These are phyloP conservation scores for slime mould (Dictyostelium discoideum) DNA, from an alignment of 78 protist genomes.

Conservation along the genomic window DNA sequence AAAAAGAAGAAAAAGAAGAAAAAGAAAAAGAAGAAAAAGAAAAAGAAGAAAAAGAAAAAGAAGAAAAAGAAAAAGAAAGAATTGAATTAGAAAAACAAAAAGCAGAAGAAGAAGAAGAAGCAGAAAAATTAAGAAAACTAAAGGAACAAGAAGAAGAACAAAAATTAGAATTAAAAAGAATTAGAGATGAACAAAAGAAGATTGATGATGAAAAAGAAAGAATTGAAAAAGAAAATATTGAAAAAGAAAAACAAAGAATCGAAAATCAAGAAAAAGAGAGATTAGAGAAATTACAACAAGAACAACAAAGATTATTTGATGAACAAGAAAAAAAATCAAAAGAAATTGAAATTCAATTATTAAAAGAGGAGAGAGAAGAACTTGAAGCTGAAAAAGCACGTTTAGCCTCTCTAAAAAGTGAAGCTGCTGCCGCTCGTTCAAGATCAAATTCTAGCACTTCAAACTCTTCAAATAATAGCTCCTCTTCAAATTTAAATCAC, in stretches of 20 bases:
- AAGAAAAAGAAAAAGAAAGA: neutral
- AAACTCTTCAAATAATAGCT: neutral
- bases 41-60: neutral
- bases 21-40: neutral
- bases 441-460: neutral
- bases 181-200: neutral
- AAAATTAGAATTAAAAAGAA: neutral
- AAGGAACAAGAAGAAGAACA: neutral
- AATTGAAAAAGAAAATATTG: neutral
- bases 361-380: neutral
- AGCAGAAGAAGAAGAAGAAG: neutral
- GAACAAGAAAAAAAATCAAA: neutral
- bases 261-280: neutral
- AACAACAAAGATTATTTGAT: neutral
- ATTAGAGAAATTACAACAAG: neutral
- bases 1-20: neutral
- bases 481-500: neutral
- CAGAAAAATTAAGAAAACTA: neutral
- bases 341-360: neutral
- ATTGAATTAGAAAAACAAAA: neutral
- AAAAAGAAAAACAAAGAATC: neutral
- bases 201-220: neutral
- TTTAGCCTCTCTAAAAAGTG: neutral
- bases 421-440: neutral
- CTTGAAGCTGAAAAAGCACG: neutral